Conservation (phyloP, 2,329 filamentous ascomycete species). For the Chaetomiaceae sp. region DNA sequence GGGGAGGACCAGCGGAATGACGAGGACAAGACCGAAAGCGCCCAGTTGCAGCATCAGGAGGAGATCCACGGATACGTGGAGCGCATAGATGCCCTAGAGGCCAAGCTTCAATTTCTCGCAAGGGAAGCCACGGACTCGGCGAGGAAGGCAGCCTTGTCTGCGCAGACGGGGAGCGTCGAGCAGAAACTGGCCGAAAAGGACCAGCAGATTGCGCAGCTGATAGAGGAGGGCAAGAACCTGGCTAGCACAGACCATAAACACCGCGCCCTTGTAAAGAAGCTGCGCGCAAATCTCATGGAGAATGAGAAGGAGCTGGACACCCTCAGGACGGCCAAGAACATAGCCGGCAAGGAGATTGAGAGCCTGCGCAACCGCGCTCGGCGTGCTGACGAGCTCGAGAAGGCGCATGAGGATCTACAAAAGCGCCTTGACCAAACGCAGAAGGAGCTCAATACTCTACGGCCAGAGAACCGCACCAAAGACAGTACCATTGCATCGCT, state of each 20-base stretch:
- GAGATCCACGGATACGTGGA: conserved; percentile 82
- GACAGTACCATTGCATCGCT: conserved; percentile 64
- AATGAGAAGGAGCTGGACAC: conserved; percentile 62
- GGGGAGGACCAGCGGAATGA: conserved; percentile 39
- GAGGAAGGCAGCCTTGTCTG: conserved; percentile 59
- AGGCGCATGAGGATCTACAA: conserved; percentile 46
- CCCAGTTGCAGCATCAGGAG: conserved; percentile 62
- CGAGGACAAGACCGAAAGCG: conserved; percentile 35
- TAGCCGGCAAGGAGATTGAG: conserved; percentile 48
- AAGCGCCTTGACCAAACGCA: conserved; percentile 55
- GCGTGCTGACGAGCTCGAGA: conserved; percentile 53
- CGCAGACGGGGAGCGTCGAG: conserved; percentile 62
- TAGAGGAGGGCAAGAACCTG: conserved; percentile 88
- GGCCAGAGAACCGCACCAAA: conserved; percentile 58
- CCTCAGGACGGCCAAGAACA: conserved; percentile 56
- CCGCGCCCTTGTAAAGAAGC: conserved; percentile 74
- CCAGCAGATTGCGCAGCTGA: conserved; percentile 79
- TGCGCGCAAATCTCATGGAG: conserved; percentile 62
- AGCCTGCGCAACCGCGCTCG: conserved; percentile 45
- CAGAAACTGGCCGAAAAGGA: conserved; percentile 86
- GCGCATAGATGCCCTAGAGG: conserved; percentile 84
- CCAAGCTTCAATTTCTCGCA: conserved; percentile 84
- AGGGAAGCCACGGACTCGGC: conserved; percentile 74
- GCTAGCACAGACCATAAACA: conserved; percentile 84
- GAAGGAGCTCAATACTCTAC: conserved; percentile 50